Conservation (phyloP, 371 early-diverging fungal genomes). For the Saksenaea oblongispora region DNA sequence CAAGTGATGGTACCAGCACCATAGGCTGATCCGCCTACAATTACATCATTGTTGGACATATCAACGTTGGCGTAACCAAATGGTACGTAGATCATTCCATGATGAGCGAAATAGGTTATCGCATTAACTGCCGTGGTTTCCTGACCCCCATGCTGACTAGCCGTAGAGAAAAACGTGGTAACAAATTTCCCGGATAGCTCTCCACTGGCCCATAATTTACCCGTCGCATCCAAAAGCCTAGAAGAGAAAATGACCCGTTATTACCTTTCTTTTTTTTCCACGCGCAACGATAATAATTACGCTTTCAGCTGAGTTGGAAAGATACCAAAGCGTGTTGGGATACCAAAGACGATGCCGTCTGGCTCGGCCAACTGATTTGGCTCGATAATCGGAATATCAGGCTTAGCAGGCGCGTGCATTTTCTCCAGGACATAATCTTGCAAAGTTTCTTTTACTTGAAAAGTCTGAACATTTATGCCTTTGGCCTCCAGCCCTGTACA, state of each 20-base stretch:
- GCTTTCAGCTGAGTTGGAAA: constrained; percentile 79
- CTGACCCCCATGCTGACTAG: constrained; percentile 74
- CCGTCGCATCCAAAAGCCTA: constrained; percentile 68
- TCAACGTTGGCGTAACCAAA: constrained; percentile 58
- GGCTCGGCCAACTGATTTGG: constrained; percentile 60
- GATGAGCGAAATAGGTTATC: constrained; percentile 74
- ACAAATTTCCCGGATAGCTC: constrained; percentile 74
- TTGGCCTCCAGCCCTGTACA: constrained; percentile 45
- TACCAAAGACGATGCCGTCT: constrained; percentile 82
- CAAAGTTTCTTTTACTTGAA: constrained; percentile 73
- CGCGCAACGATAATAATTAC: constrained; percentile 8
- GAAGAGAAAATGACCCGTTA: not conserved
- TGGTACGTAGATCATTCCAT: constrained; percentile 81
- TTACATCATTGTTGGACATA: constrained; percentile 35
- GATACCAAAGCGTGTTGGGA: constrained; percentile 66
- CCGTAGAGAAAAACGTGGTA: constrained; percentile 75
- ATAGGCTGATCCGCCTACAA: constrained; percentile 73
- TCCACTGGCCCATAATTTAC: constrained; percentile 70
- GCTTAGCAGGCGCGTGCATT: constrained; percentile 69
- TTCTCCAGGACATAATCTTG: constrained; percentile 63
- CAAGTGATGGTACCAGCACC: constrained; percentile 76
- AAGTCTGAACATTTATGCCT: constrained; percentile 62
- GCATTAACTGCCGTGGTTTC: constrained; percentile 77
- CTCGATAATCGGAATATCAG: constrained; percentile 64
- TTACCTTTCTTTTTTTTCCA: too few species aligned